Evolutionary conservation across 2,329 filamentous ascomycete species (phyloP).

Genomic region (Exophiala bonariae): DNA sequence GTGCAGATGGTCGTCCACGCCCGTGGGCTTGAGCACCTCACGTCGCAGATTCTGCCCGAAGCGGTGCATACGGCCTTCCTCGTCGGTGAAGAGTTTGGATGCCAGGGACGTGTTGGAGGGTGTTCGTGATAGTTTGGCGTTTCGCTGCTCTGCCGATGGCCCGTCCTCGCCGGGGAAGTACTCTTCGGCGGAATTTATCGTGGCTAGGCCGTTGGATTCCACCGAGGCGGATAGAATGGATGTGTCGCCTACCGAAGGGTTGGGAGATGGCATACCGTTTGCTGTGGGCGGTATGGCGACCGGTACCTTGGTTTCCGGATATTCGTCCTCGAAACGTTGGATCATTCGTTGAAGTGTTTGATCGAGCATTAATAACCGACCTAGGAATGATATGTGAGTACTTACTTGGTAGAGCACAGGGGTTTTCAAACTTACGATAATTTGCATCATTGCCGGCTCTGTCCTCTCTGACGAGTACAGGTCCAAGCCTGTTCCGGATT

Average conservation of each 20-base stretch:
- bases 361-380: slow-evolving; percentile 81
- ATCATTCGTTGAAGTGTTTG: slow-evolving; percentile 88
- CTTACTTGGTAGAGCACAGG: slow-evolving; percentile 11
- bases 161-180: slow-evolving; percentile 36
- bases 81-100: slow-evolving; percentile 62
- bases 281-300: slow-evolving; percentile 10
- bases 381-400: slow-evolving; percentile 47
- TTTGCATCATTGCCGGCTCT: slow-evolving; percentile 70
- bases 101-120: slow-evolving; percentile 69
- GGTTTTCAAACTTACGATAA: slow-evolving; percentile 63
- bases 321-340: slow-evolving; percentile 92
- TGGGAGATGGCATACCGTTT: slow-evolving; percentile 19
- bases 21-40: slow-evolving; percentile 57
- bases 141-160: slow-evolving; percentile 40
- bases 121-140: slow-evolving; percentile 55
- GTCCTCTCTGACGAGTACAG: slow-evolving; percentile 75
- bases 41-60: slow-evolving; percentile 67
- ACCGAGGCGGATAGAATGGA: slow-evolving; percentile 18
- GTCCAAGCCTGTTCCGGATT: slow-evolving; percentile 79
- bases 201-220: slow-evolving; percentile 15
- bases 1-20: slow-evolving; percentile 38
- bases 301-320: slow-evolving; percentile 65
- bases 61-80: slow-evolving; percentile 70
- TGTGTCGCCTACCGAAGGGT: slow-evolving; percentile 15
- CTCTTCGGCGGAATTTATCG: slow-evolving; percentile 17